Evolutionary conservation across 2,329 filamentous ascomycete genomes (phyloP), one percentile per base, ranked within the genome.

Genomic region (Podosphaera fusca): DNA sequence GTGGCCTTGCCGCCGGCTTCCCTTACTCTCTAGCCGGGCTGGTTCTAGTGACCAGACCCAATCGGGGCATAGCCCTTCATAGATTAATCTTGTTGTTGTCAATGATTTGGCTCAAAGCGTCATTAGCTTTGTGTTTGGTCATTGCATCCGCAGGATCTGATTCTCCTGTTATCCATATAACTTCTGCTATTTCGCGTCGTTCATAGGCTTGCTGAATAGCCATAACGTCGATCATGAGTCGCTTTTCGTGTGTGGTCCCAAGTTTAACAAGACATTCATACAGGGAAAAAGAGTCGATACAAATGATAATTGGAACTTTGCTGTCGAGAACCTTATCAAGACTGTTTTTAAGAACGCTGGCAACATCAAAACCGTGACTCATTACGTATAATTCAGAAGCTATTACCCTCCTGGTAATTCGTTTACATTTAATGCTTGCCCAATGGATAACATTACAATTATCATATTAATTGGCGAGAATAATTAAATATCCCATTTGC

Each of bases 311-410:
- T 35, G 30, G 50, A 31, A 56, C n/a, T 35, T 56, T 47, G 9
- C 10, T 35, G 30, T 47, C 5, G 29, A 56, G 42, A 21, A 56
- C 47, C 38, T 47, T 49, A 12, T 56, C 42, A 46, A 56, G n/a
- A 46, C 21, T 56, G 33, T 45, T 3, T 47, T 56, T 56, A 21
- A 56, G 40, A 34, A 47, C 31, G 14, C 29, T 21, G 31, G 38
- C 42, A 29, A n/a, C n/a, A 14, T 56, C 38, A 46, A 56, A 56
- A 35, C 40, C 40, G 31, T 56, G 55, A 34, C 42, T 31, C 55
- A 51, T 56, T 29, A 21, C 35, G 40, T 51, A 56, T 38, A 56
- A 29, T 40, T 56, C 46, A 45, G 46, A 56, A 29, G 55, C 45
- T 36, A 56, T 31, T 40, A 56, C 55, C 29, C 55, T 56, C 29